phyloP scores from a whole-genome alignment of 2,329 filamentous ascomycete species.

The Falciphora oryzae region DNA sequence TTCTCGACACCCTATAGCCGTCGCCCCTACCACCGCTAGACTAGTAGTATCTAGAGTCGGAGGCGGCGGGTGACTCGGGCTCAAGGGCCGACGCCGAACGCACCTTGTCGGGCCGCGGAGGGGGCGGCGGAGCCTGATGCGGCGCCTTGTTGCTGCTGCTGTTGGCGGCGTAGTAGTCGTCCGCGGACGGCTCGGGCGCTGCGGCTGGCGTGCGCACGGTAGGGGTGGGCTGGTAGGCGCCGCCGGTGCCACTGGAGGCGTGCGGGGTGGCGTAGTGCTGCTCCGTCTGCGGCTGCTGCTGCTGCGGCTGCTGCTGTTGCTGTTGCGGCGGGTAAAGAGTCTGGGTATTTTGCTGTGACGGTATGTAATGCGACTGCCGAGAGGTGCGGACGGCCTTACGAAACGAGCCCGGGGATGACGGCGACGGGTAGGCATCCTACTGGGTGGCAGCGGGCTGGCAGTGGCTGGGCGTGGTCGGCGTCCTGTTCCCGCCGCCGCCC shows the following conservation, averaged over 20 bases:
- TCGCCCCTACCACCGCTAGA: slow-evolving; percentile 10
- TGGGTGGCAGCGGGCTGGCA: neutral
- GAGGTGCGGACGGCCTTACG: neutral
- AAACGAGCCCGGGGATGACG: neutral
- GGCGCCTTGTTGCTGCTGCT: slow-evolving; percentile 13
- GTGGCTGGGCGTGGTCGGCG: slow-evolving; percentile 2
- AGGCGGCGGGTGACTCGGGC: slow-evolving; percentile 1
- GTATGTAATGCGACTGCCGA: slow-evolving; percentile 1
- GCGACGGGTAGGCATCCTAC: too few species aligned
- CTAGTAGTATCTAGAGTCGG: neutral
- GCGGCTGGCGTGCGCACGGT: slow-evolving; percentile 3
- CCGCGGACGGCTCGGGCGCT: slow-evolving; percentile 11
- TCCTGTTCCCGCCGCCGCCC: neutral
- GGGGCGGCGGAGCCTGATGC: slow-evolving; percentile 23
- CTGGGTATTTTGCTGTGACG: neutral
- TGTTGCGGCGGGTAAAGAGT: neutral
- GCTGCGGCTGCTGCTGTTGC: neutral
- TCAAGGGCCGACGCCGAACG: slow-evolving; percentile 16
- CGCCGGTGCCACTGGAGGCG: slow-evolving; percentile 4
- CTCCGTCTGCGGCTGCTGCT: neutral
- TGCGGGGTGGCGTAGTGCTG: neutral
- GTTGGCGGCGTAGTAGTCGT: slow-evolving; percentile 16
- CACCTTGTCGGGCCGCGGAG: slow-evolving; percentile 29
- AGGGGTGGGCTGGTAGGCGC: neutral
- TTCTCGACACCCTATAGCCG: neutral